A percentile compares a stretch with the other conserved stretches of the same genome.
Evolutionary conservation across 2,329 filamentous ascomycete genomes (phyloP).

Genomic region (Pseudocercospora eumusae): DNA sequence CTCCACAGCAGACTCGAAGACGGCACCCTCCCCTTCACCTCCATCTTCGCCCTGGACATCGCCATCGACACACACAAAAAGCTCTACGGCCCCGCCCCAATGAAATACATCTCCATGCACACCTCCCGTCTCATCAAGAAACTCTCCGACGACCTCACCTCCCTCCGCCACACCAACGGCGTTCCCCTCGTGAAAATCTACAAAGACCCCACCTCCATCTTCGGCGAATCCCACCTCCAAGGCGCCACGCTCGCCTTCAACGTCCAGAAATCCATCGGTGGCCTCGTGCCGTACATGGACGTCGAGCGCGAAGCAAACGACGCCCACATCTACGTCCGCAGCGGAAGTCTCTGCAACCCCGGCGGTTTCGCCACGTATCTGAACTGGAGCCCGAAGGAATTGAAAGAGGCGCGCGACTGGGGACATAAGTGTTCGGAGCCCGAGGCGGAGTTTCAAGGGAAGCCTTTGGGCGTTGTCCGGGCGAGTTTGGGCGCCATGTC

Average conservation of each 20-base stretch:
- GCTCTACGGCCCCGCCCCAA: slow-evolving; percentile 65
- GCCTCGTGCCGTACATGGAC: slow-evolving; percentile 76
- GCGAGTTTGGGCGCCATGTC: slow-evolving; percentile 88
- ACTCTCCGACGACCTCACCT: slow-evolving; percentile 59
- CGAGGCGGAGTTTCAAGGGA: slow-evolving; percentile 77
- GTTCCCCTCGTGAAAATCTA: slow-evolving; percentile 67
- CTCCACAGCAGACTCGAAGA: slow-evolving; percentile 84
- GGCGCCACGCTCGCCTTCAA: slow-evolving; percentile 85
- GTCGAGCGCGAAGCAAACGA: slow-evolving; percentile 81
- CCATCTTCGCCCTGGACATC: slow-evolving; percentile 74
- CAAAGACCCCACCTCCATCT: slow-evolving; percentile 42
- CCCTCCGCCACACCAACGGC: slow-evolving; percentile 69
- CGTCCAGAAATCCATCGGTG: slow-evolving; percentile 65
- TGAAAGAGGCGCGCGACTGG: slow-evolving; percentile 76
- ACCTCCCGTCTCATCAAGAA: slow-evolving; percentile 63
- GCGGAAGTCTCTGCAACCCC: slow-evolving; percentile 86
- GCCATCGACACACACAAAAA: slow-evolving; percentile 69
- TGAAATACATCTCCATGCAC: slow-evolving; percentile 69
- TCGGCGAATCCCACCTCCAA: slow-evolving; percentile 50
- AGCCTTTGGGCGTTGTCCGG: slow-evolving; percentile 81
- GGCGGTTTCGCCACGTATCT: slow-evolving; percentile 76
- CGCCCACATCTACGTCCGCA: slow-evolving; percentile 77
- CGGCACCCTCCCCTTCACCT: slow-evolving; percentile 85
- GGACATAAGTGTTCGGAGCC: slow-evolving; percentile 82
- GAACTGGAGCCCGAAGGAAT: slow-evolving; percentile 71